Conservation (phyloP, 306 rosid genomes). For the Vigna trinervia region DNA sequence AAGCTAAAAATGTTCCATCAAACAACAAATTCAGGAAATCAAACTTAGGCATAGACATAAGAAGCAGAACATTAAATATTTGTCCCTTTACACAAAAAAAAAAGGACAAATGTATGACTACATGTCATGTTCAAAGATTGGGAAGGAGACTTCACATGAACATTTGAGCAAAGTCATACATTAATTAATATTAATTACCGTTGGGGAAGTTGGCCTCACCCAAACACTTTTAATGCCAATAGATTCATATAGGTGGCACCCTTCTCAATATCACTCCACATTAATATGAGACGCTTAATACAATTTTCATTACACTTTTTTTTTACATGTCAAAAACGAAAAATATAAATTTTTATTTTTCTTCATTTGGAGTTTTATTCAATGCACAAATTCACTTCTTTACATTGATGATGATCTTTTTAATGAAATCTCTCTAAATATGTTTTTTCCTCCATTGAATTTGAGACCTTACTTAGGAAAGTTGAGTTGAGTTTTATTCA, state of each 20-base stretch:
- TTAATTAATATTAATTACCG: conserved; percentile 63
- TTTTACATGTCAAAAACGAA: too few species aligned
- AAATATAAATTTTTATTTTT: too few species aligned
- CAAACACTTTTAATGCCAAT: conserved; percentile 52
- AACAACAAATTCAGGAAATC: background rate
- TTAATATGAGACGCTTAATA: background rate
- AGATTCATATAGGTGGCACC: conserved; percentile 33
- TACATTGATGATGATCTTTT: too few species aligned
- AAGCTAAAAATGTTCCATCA: background rate
- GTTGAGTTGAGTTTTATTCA: too few species aligned
- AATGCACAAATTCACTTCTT: too few species aligned
- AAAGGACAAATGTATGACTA: background rate
- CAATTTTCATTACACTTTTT: background rate
- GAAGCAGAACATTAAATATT: conserved; percentile 6
- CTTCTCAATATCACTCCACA: background rate
- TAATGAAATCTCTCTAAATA: too few species aligned
- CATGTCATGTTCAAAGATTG: background rate
- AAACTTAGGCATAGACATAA: conserved; percentile 14
- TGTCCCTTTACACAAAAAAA: background rate
- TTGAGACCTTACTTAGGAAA: too few species aligned
- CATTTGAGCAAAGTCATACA: conserved; percentile 40
- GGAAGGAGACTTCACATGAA: conserved; percentile 41
- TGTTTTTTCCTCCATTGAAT: too few species aligned
- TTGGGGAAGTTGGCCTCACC: conserved; percentile 69
- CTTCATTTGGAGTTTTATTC: too few species aligned